A percentile compares a stretch with the other conserved stretches of the same genome.
phyloP scores from a whole-genome alignment of 169 alveolate genomes.

The Cryptosporidium ryanae region DNA sequence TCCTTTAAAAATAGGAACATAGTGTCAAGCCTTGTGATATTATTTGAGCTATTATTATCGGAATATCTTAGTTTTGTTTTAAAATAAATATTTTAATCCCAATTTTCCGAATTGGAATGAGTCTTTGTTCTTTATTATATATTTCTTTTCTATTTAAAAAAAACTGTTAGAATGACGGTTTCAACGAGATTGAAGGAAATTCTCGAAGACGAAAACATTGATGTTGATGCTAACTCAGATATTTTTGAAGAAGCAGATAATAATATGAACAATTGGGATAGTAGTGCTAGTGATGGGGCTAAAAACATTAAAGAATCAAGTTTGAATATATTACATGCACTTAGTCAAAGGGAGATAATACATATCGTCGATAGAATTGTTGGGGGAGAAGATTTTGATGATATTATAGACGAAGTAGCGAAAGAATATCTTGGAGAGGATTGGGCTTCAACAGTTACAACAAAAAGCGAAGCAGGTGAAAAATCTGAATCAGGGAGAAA shows the following conservation, averaged over 20 bases:
- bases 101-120: not conserved
- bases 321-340: constrained; percentile 77
- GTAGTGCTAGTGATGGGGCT: constrained; percentile 23
- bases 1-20: too few species aligned
- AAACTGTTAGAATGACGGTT: constrained; percentile 50
- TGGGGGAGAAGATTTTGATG: constrained; percentile 75
- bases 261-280: constrained; percentile 49
- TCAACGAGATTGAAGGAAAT: constrained; percentile 77
- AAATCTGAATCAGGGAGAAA: constrained; percentile 52
- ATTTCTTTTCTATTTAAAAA: not conserved
- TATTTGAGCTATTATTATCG: too few species aligned
- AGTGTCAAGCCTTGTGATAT: too few species aligned
- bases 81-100: not conserved
- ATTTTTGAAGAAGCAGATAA: constrained; percentile 28
- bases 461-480: not conserved
- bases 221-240: constrained; percentile 2
- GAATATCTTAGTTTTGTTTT: too few species aligned
- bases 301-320: constrained; percentile 76
- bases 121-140: constrained; percentile 2
- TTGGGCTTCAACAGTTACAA: constrained; percentile 20
- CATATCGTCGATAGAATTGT: constrained; percentile 77
- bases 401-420: constrained; percentile 40
- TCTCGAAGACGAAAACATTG: constrained; percentile 76
- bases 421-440: constrained; percentile 49
- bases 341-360: constrained; percentile 78